phyloP scores from a whole-genome alignment of 306 rosid species.

The Vicia villosa region DNA sequence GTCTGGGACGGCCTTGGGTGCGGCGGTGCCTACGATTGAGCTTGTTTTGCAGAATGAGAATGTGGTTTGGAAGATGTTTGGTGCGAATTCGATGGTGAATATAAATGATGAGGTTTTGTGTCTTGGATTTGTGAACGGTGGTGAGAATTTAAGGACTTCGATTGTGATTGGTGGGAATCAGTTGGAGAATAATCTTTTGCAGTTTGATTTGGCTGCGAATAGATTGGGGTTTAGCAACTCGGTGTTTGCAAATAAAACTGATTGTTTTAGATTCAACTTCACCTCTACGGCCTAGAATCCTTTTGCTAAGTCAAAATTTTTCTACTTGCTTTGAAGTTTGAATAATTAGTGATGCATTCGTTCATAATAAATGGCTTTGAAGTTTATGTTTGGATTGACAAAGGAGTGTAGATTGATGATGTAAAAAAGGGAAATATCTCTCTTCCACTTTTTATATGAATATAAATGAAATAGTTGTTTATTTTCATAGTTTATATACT shows the following conservation, averaged over 20 bases:
- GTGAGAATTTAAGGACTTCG: conserved; percentile 31
- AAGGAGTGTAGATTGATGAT: not conserved
- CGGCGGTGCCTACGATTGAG: conserved; percentile 45
- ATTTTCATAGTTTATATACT: no score
- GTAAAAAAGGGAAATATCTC: not conserved
- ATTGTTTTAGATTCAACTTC: conserved; percentile 45
- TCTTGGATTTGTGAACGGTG: conserved; percentile 53
- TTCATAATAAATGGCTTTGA: not conserved
- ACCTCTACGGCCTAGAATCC: conserved; percentile 33
- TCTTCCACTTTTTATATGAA: no score
- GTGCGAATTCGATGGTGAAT: conserved; percentile 49
- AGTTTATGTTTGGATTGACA: not conserved
- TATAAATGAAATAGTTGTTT: no score
- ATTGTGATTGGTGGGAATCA: conserved; percentile 54
- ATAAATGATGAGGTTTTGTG: conserved; percentile 38
- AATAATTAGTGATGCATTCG: not conserved
- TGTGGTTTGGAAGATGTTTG: conserved; percentile 40
- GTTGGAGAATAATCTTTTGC: conserved; percentile 45
- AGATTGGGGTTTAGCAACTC: conserved; percentile 47
- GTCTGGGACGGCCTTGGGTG: conserved; percentile 29
- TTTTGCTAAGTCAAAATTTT: not conserved
- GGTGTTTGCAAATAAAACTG: conserved; percentile 35
- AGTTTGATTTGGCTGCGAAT: conserved; percentile 43
- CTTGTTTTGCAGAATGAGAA: conserved; percentile 37
- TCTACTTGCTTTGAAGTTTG: not conserved